Evolutionary conservation across 441 rosid genomes (phyloP).

Genomic region (Populus trichocarpa): DNA sequence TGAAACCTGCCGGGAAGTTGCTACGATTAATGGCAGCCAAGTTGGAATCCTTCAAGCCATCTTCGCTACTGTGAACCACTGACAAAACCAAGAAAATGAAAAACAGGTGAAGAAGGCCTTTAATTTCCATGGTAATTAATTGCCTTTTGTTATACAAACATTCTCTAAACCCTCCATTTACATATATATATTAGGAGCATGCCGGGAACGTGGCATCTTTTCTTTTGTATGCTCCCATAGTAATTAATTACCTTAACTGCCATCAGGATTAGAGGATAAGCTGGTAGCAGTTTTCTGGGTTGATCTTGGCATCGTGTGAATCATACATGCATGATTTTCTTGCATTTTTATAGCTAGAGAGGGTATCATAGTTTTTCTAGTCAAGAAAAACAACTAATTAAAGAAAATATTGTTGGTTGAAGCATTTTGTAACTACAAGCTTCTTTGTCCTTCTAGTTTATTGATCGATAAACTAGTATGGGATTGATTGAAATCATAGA

Average conservation of each 20-base stretch:
- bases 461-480: no score
- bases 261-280: background rate
- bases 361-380: no score
- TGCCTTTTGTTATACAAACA: background rate
- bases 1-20: conserved; percentile 4
- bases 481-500: no score
- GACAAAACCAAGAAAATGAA: background rate
- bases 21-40: background rate
- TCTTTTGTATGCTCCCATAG: background rate
- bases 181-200: no score
- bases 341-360: no score
- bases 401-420: no score
- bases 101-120: background rate
- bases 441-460: no score
- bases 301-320: background rate
- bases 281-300: background rate
- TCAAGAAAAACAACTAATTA: no score
- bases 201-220: background rate
- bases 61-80: background rate
- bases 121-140: background rate
- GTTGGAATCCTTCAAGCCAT: background rate
- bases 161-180: no score
- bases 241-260: background rate
- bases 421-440: no score
- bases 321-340: no score